A percentile compares a stretch with the other conserved stretches of the same genome.
Conservation (phyloP, 805 yeast genomes). For the Martiniozyma abietophila region DNA sequence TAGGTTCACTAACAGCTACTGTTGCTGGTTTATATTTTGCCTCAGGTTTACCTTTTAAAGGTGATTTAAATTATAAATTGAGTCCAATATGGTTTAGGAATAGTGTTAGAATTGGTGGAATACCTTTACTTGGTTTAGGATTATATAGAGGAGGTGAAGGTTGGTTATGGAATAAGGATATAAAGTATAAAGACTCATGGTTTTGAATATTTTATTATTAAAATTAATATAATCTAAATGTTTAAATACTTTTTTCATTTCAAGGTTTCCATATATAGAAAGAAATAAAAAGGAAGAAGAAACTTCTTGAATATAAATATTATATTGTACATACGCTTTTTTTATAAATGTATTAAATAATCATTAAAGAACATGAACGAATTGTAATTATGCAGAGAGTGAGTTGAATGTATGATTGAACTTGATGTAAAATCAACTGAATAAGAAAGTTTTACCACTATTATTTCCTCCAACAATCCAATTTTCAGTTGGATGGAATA, state of each 20-base stretch:
- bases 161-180: slow-evolving; percentile 39
- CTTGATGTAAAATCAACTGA: slow-evolving; percentile 13
- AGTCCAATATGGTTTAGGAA: slow-evolving; percentile 58
- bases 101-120: slow-evolving; percentile 45
- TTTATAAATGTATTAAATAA: not conserved
- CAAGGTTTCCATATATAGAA: too few species aligned
- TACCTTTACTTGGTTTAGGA: slow-evolving; percentile 46
- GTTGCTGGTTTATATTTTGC: slow-evolving; percentile 57
- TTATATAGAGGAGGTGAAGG: slow-evolving; percentile 57
- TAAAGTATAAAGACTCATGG: slow-evolving; percentile 17
- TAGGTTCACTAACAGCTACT: slow-evolving; percentile 49
- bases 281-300: too few species aligned
- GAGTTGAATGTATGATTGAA: not conserved
- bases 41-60: slow-evolving; percentile 45
- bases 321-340: not conserved
- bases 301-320: too few species aligned
- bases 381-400: too few species aligned
- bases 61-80: slow-evolving; percentile 26
- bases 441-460: slow-evolving; percentile 77
- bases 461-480: slow-evolving; percentile 95
- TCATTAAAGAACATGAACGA: not conserved
- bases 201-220: slow-evolving; percentile 1
- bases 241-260: too few species aligned
- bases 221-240: not conserved
- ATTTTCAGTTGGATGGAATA: slow-evolving; percentile 76